Percentiles rank a stretch among this genome's conserved stretches.
Evolutionary conservation across 2,329 filamentous ascomycete species (phyloP).

Genomic region (Alternaria sp.): DNA sequence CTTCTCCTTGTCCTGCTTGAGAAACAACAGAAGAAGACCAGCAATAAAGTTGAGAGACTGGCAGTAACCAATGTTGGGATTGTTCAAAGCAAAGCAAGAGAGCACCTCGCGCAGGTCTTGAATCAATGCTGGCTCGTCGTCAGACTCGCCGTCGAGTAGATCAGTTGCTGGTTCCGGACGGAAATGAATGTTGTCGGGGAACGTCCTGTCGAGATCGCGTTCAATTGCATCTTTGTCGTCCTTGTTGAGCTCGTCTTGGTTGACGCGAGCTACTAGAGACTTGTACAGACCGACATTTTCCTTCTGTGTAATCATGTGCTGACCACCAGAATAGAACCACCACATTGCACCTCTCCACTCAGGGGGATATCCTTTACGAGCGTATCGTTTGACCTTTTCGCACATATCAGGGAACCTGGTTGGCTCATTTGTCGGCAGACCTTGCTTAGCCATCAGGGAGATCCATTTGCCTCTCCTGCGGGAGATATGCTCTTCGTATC

Average conservation of each 20-base stretch:
- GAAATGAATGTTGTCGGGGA: slow-evolving; percentile 92
- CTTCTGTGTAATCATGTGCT: slow-evolving; percentile 77
- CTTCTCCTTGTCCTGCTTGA: slow-evolving; percentile 82
- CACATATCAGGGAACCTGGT: slow-evolving; percentile 81
- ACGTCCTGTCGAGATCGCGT: slow-evolving; percentile 90
- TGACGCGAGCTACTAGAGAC: slow-evolving; percentile 71
- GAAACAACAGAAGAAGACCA: slow-evolving; percentile 86
- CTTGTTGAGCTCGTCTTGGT: slow-evolving; percentile 67
- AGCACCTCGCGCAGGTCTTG: slow-evolving; percentile 83
- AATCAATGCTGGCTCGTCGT: slow-evolving; percentile 77
- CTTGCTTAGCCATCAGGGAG: slow-evolving; percentile 76
- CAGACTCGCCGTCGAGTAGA: slow-evolving; percentile 40
- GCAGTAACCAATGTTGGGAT: slow-evolving; percentile 91
- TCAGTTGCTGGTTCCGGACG: slow-evolving; percentile 66
- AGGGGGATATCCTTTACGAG: slow-evolving; percentile 91
- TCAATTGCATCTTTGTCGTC: slow-evolving; percentile 91
- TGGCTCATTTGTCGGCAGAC: slow-evolving; percentile 74
- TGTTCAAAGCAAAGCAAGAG: slow-evolving; percentile 89
- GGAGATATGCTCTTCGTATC: slow-evolving; percentile 77
- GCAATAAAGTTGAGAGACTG: slow-evolving; percentile 96
- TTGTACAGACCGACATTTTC: slow-evolving; percentile 73
- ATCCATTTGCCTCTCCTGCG: slow-evolving; percentile 84
- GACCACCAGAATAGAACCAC: slow-evolving; percentile 95
- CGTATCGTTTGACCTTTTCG: slow-evolving; percentile 85
- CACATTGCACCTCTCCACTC: slow-evolving; percentile 95